These are phyloP conservation scores for Iberis pinnata DNA, from an alignment of 345 rosid species.

Conservation along the genomic window DNA sequence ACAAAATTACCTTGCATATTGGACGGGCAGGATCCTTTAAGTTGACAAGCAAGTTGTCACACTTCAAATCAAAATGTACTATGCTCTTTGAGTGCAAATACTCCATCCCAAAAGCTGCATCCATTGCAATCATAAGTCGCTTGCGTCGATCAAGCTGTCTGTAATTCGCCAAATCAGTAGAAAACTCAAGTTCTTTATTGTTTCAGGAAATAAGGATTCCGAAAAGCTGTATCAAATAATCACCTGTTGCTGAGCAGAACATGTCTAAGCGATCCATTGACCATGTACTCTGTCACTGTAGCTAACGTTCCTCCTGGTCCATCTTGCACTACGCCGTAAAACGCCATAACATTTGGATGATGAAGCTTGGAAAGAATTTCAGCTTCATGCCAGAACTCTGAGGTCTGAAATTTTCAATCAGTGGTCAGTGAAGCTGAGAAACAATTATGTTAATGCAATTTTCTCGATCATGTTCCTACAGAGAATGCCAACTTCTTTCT, in stretches of 20 bases:
- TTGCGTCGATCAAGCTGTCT: slow-evolving; percentile 92
- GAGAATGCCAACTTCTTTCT: slow-evolving; percentile 9
- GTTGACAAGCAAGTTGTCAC: slow-evolving; percentile 96
- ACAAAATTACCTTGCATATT: slow-evolving; percentile 80
- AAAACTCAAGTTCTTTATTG: too few relatives aligned
- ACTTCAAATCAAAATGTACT: slow-evolving; percentile 97
- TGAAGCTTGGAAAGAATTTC: slow-evolving; percentile 98
- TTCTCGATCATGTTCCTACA: background rate
- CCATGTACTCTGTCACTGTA: slow-evolving; percentile 98
- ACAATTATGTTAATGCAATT: slow-evolving; percentile 7
- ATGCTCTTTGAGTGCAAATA: slow-evolving; percentile 94
- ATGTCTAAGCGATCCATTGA: slow-evolving; percentile 95
- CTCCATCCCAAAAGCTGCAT: slow-evolving; percentile 99
- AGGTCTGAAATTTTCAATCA: slow-evolving; percentile 44
- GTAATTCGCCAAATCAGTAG: slow-evolving; percentile 22
- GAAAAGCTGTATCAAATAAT: slow-evolving; percentile 6
- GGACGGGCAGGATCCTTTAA: slow-evolving; percentile 90
- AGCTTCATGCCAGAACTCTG: slow-evolving; percentile 99
- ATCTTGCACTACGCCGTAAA: slow-evolving; percentile 96
- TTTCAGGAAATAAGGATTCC: slow-evolving; percentile 4
- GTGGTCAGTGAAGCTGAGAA: slow-evolving; percentile 16
- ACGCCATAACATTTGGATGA: slow-evolving; percentile 98
- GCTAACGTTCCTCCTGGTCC: slow-evolving; percentile 95
- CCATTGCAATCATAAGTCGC: slow-evolving; percentile 96
- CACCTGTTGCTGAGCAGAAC: slow-evolving; percentile 92